Conservation (phyloP, 495 filamentous ascomycete genomes). For the Neurospora sp. region DNA sequence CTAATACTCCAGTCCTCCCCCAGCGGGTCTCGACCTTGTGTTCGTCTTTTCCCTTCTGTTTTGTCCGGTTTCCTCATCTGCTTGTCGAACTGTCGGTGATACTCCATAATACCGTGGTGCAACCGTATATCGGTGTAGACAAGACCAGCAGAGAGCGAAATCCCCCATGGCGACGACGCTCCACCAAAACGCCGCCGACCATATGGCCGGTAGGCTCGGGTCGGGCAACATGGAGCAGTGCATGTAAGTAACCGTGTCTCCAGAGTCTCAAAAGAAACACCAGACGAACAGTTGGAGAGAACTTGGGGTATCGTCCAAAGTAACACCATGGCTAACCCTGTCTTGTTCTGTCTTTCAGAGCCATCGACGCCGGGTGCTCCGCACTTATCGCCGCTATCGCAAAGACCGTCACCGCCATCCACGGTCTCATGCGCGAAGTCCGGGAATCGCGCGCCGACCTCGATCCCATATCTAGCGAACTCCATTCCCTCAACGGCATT, state of each 20-base stretch:
- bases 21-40: not conserved
- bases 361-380: constrained; percentile 33
- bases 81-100: not conserved
- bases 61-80: not conserved
- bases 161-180: not conserved
- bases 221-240: not conserved
- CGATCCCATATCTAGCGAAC: constrained; percentile 35
- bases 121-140: not conserved
- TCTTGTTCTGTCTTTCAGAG: constrained; percentile 13
- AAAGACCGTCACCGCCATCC: constrained; percentile 19
- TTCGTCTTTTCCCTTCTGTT: not conserved
- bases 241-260: not conserved
- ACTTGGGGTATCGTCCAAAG: not conserved
- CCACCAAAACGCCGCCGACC: not conserved
- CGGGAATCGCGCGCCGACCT: constrained; percentile 37
- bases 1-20: not conserved
- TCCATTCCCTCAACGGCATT: constrained; percentile 37
- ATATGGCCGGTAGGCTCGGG: not conserved
- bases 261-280: not conserved
- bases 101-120: not conserved
- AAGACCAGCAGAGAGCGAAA: not conserved
- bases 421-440: constrained; percentile 33
- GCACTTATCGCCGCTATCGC: constrained; percentile 26
- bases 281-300: not conserved
- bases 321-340: not conserved